Evolutionary conservation across 2,329 filamentous ascomycete genomes (phyloP), one percentile per base, ranked within the genome.

Genomic region (Curvularia hawaiiensis): DNA sequence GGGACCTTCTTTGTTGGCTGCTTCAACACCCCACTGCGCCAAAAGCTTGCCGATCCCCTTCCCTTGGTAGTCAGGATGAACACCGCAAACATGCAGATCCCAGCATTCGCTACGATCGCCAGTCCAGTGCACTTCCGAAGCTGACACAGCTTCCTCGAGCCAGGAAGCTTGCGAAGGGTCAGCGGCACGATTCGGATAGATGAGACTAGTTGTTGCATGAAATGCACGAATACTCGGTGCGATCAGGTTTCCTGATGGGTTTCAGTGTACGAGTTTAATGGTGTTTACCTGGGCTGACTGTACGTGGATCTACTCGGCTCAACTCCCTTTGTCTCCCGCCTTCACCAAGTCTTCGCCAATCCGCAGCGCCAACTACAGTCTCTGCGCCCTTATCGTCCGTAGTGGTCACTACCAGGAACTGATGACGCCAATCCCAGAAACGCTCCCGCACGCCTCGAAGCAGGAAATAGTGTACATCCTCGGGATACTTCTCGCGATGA

Each of bases 31-130:
- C 73, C 76, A 79, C 22, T 70, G 62, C 30, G 79, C 68, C 28
- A 79, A 64, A 35, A 76, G 63, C 33, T 67, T 69, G 1, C 77
- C 77, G 1, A 74, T 67, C 3, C 78, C 78, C 33, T 73, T 72
- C 3, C 70, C 66, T 44, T 78, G 73, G 43, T 72, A 74, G 1
- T 70, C 66, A 1, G 78, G 77, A 52, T 71, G 56, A 14, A 73
- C 65, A 11, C 69, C 70, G 39, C 70, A 73, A 1, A 71, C 67
- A 52, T 70, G 59, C 28, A 72, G 30, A 38, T 72, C 70, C 64
- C 66, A 71, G 38, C 69, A 71, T 35, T 71, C 67, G 0, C 66
- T 31, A 8, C 64, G 66, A 18, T 69, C 49, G 3, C 68, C 69
- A 2, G 64, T 64, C 70, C 68, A 73, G 44, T 70, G 61, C 18